phyloP scores from a whole-genome alignment of 495 filamentous ascomycete species.

The Penicillium waksmanii region DNA sequence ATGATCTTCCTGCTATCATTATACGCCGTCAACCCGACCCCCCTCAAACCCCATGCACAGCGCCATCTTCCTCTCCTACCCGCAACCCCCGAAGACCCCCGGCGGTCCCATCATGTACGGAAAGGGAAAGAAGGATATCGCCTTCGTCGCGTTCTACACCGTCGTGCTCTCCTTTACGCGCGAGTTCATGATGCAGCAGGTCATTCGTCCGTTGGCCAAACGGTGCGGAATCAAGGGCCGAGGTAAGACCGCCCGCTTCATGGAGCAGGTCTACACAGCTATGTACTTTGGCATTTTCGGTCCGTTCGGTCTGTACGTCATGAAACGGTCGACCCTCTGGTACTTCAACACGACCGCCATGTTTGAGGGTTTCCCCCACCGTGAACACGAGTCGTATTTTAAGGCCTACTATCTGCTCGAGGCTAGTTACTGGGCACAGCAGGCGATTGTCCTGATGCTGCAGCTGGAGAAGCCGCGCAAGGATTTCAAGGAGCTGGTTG shows the following conservation, averaged over 20 bases:
- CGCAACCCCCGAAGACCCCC: slow-evolving; percentile 59
- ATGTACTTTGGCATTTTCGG: slow-evolving; percentile 88
- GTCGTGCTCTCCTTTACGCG: slow-evolving; percentile 89
- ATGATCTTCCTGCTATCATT: slow-evolving; percentile 63
- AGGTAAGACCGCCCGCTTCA: slow-evolving; percentile 87
- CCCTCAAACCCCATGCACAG: slow-evolving; percentile 79
- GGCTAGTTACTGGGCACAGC: slow-evolving; percentile 95
- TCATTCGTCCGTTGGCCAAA: slow-evolving; percentile 79
- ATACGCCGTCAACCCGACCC: slow-evolving; percentile 78
- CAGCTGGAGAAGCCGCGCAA: slow-evolving; percentile 94
- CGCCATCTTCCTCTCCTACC: slow-evolving; percentile 94
- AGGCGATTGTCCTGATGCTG: slow-evolving; percentile 85
- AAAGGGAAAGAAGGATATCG: slow-evolving; percentile 83
- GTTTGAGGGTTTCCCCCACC: slow-evolving; percentile 91
- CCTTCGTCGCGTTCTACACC: slow-evolving; percentile 89
- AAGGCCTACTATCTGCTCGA: slow-evolving; percentile 98
- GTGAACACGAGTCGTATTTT: slow-evolving; percentile 80
- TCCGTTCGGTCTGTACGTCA: slow-evolving; percentile 88
- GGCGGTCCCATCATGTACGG: slow-evolving; percentile 75
- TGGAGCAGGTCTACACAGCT: slow-evolving; percentile 98
- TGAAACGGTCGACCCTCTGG: slow-evolving; percentile 91
- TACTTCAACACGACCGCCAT: slow-evolving; percentile 93
- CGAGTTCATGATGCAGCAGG: slow-evolving; percentile 94
- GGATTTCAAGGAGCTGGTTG: slow-evolving; percentile 94
- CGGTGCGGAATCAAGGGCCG: slow-evolving; percentile 70